Base-by-base conservation (phyloP, 1,284 basidiomycete species). In the Cryptococcus floricola region DNA sequence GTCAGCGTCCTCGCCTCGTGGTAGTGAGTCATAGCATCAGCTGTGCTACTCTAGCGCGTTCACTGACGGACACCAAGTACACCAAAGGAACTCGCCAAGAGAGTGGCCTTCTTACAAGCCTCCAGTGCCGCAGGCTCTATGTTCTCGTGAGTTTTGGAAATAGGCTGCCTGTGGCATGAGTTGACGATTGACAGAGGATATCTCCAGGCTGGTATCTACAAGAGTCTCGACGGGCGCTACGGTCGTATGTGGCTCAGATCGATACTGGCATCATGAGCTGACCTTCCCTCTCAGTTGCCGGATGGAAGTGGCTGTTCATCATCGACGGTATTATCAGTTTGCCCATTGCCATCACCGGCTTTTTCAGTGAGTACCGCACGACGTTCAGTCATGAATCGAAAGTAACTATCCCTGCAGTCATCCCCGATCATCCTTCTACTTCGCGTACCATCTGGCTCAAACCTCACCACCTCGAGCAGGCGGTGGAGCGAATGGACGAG, bases 151-250 rank as follows among this genome's bases (percentile, higher is more conserved):
- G 18, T n/a, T 39, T 37, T 39, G 4, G 1, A 10, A 16, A 16
- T 14, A 19, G 25, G 16, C 10, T 18, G 19, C 19, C 19, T 19
- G 19, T 19, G 19, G 19, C 19, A 37, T 12, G 9, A 42, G 54
- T 48, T 53, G 57, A 59, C 43, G 57, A 54, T 37, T 1, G 4
- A 31, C 31, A 31, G 31, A 31, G 62, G 60, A 13, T 66, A 64
- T 52, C 56, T 66, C 2, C 61, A 63, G 50, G 50, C 61, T 10
- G 61, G 56, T 9, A 56, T 56, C 28, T 57, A 59, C 54, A 54
- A 48, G n/a, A 48, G 44, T 37, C 48, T 62, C 28, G 52, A 62
- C 46, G 61, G 61, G 13, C 8, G n/a, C 14, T 37, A 54, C 41
- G 52, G 52, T 12, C 28, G 45, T 54, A 37, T 46, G 52, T 31